These are phyloP conservation scores for Luvunga scandens DNA, from an alignment of 345 rosid genomes.

Conservation along the genomic window DNA sequence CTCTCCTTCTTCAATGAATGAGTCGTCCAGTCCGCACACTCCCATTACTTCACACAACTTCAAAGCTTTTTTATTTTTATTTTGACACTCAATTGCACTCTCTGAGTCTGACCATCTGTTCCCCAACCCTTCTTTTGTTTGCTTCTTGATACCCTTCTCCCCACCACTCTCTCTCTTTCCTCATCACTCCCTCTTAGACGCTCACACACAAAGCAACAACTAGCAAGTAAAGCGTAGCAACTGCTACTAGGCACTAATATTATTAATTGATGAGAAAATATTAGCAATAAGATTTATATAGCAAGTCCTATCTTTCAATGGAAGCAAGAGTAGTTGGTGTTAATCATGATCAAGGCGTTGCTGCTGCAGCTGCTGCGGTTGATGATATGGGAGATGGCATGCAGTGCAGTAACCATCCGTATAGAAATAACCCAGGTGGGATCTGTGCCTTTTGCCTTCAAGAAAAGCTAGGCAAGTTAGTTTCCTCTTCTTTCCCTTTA, in stretches of 20 bases:
- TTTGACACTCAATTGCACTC: slow-evolving; percentile 31
- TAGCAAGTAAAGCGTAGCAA: too few relatives aligned
- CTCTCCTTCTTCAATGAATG: slow-evolving; percentile 23
- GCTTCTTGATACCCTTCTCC: slow-evolving; percentile 5
- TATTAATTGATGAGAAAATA: neutral
- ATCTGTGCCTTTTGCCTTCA: slow-evolving; percentile 99
- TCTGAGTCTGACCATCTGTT: slow-evolving; percentile 21
- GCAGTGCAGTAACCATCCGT: slow-evolving; percentile 80
- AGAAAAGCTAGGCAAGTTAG: slow-evolving; percentile 94
- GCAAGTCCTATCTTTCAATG: neutral
- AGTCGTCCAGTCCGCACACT: neutral
- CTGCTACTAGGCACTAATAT: too few relatives aligned
- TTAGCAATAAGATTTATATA: neutral
- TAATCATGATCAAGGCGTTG: slow-evolving; percentile 13
- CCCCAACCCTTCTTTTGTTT: slow-evolving; percentile 23
- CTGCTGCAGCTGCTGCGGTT: slow-evolving; percentile 35
- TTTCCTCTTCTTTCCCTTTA: slow-evolving; percentile 78
- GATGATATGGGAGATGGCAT: slow-evolving; percentile 83
- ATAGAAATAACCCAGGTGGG: slow-evolving; percentile 84
- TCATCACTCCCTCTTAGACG: neutral
- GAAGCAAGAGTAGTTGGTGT: slow-evolving; percentile 19
- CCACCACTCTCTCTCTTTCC: slow-evolving; percentile 8
- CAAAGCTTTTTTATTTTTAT: slow-evolving; percentile 10
- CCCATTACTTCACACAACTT: slow-evolving; percentile 22
- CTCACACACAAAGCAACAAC: neutral